phyloP scores from a whole-genome alignment of 2,329 filamentous ascomycete species.

The Fusarium equiseti region DNA sequence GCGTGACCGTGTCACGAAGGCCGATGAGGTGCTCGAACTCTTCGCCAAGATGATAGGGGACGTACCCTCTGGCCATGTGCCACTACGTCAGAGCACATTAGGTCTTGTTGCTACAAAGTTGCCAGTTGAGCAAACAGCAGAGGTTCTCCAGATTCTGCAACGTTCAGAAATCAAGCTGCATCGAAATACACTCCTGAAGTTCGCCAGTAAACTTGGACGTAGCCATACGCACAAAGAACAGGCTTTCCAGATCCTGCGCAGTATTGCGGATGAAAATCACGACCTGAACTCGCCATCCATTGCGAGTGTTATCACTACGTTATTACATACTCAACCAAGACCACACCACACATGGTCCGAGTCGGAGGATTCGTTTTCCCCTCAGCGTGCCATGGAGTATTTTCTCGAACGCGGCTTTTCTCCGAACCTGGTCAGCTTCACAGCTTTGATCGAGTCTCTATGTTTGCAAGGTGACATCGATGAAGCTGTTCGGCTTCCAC shows the following conservation, averaged over 20 bases:
- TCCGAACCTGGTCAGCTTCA: conserved; percentile 73
- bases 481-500: conserved; percentile 52
- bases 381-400: conserved; percentile 49
- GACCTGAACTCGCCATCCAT: conserved; percentile 61
- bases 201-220: conserved; percentile 61
- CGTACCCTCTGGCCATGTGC: conserved; percentile 48
- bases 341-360: conserved; percentile 34
- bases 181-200: conserved; percentile 60
- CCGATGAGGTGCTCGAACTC: conserved; percentile 49
- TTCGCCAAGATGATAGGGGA: conserved; percentile 49
- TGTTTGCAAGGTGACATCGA: conserved; percentile 62
- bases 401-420: conserved; percentile 71
- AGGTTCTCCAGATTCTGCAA: conserved; percentile 54
- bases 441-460: conserved; percentile 78
- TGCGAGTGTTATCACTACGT: conserved; percentile 68
- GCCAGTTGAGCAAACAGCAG: conserved; percentile 48
- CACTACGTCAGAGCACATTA: conserved; percentile 56
- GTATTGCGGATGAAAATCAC: conserved; percentile 54
- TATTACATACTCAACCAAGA: conserved; percentile 60
- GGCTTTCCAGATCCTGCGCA: conserved; percentile 58
- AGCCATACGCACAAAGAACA: conserved; percentile 54
- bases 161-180: conserved; percentile 51
- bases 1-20: conserved; percentile 43
- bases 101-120: conserved; percentile 50
- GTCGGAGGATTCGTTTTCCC: conserved; percentile 46